Evolutionary conservation across 306 rosid species (phyloP).

Genomic region (Vigna unguiculata): DNA sequence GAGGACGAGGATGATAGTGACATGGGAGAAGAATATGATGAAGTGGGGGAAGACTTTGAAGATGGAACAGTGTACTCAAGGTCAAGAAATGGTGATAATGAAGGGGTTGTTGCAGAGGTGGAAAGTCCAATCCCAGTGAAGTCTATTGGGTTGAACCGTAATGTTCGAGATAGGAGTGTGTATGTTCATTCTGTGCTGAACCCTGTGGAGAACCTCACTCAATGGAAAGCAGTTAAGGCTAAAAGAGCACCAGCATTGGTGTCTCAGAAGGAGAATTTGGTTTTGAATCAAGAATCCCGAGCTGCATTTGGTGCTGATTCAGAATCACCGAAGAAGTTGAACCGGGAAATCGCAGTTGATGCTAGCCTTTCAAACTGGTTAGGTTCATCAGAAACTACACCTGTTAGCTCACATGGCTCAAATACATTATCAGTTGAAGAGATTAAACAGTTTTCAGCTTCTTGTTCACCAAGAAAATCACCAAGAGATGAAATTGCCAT

Average conservation of each 20-base stretch:
- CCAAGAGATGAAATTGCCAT: conserved; percentile 67
- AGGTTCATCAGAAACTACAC: conserved; percentile 61
- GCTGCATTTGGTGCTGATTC: conserved; percentile 53
- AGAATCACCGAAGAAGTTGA: conserved; percentile 53
- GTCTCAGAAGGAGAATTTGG: conserved; percentile 67
- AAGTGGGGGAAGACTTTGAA: conserved; percentile 39
- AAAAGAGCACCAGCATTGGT: conserved; percentile 50
- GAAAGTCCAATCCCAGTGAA: conserved; percentile 47
- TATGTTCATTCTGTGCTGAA: conserved; percentile 79
- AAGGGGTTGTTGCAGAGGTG: conserved; percentile 49
- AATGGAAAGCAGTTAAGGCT: conserved; percentile 75
- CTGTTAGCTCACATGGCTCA: conserved; percentile 59
- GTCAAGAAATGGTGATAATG: conserved; percentile 40
- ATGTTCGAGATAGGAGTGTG: conserved; percentile 69
- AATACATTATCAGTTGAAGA: conserved; percentile 78
- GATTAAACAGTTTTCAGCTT: conserved; percentile 68
- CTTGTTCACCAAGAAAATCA: conserved; percentile 69
- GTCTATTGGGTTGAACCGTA: conserved; percentile 48
- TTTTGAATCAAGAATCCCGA: conserved; percentile 47
- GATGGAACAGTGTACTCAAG: conserved; percentile 43
- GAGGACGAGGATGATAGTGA: conserved; percentile 52
- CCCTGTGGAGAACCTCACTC: conserved; percentile 81
- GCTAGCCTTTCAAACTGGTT: conserved; percentile 92
- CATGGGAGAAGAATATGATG: conserved; percentile 49
- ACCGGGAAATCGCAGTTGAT: conserved; percentile 71